Base-by-base conservation (phyloP, 768 basidiomycete genomes). In the Infundibulicybe gibba region DNA sequence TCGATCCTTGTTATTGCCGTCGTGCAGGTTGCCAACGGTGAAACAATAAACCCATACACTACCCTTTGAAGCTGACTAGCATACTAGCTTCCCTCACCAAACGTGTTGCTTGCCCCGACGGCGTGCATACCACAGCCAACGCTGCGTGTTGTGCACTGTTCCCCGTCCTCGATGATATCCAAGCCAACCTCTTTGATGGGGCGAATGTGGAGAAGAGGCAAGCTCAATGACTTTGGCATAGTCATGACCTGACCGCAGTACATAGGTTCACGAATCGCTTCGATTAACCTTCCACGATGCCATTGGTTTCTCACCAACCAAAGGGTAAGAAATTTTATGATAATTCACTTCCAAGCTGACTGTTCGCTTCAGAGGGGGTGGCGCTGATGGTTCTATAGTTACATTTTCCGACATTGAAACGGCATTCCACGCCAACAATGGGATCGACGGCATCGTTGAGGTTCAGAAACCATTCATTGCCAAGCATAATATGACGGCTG, bases 71-170 rank as follows among this genome's bases (percentile, higher is more conserved):
- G 25, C 25, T 25, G 25, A 25, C 25, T 25, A 8, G 8, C 3
- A 25, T 25, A 3, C 25, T 25, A 25, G 25, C 25, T 45, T 42
- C 49, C 15, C 35, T 49, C 20, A 35, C 44, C 37, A 52, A 44
- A 31, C 51, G 51, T 42, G 49, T 50, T 43, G 49, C 51, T 42
- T 52, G 51, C 19, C 45, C 49, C 10, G 51, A 52, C 20, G 51
- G 51, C 21, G 47, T 48, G 5, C 48, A 50, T 33, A 52, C 49
- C 11, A 44, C 44, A 19, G 37, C 43, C 33, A 50, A 52, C 20
- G 47, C 47, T 10, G 47, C 47, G 15, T 48, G 47, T 35, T 48
- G 47, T 15, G 47, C 25, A 3, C 25, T 25, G 25, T 25, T 25
- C 25, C 25, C 25, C 25, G 35, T 38, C 35, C 35, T 14, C n/a